A percentile compares a stretch with the other conserved stretches of the same genome.
Evolutionary conservation across 768 basidiomycete genomes (phyloP).

Genomic region (Russula dissimulans): DNA sequence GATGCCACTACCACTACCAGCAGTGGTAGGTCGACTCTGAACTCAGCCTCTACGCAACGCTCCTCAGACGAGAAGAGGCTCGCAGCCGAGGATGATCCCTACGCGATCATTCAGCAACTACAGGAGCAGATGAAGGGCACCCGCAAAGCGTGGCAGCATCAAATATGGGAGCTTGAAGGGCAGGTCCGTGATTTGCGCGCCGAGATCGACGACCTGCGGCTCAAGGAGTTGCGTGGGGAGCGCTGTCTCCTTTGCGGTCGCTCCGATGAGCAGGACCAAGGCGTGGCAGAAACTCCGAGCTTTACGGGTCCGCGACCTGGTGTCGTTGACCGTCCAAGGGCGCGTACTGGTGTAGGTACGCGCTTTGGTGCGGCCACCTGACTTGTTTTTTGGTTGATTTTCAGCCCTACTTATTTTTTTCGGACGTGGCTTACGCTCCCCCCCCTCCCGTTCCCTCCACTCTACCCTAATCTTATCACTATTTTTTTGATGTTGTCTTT

Average conservation of each 20-base stretch:
- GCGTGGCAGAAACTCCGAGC: neutral
- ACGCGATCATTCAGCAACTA: slow-evolving; percentile 40
- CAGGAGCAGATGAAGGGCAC: slow-evolving; percentile 52
- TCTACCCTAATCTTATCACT: slow-evolving; percentile 13
- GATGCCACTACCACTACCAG: slow-evolving; percentile 31
- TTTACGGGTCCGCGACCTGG: slow-evolving; percentile 19
- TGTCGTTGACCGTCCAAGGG: slow-evolving; percentile 55
- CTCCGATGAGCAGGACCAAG: slow-evolving; percentile 24
- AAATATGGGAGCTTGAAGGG: slow-evolving; percentile 67
- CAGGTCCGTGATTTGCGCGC: slow-evolving; percentile 63
- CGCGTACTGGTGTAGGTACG: slow-evolving; percentile 53
- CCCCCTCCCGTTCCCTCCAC: neutral
- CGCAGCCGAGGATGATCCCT: slow-evolving; percentile 33
- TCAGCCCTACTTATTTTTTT: neutral
- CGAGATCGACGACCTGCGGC: slow-evolving; percentile 52
- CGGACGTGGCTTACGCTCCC: neutral
- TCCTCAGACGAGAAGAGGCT: slow-evolving; percentile 26
- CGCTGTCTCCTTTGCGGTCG: slow-evolving; percentile 59
- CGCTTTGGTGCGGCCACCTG: slow-evolving; percentile 51
- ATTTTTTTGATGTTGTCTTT: slow-evolving; percentile 2
- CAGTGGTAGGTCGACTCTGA: slow-evolving; percentile 24
- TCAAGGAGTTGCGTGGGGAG: slow-evolving; percentile 28
- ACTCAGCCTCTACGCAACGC: slow-evolving; percentile 28
- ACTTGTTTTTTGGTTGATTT: slow-evolving; percentile 14
- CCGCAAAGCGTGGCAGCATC: slow-evolving; percentile 59